Base-by-base conservation (phyloP, 1,284 basidiomycete species). In the Ceratobasidium papillatum region DNA sequence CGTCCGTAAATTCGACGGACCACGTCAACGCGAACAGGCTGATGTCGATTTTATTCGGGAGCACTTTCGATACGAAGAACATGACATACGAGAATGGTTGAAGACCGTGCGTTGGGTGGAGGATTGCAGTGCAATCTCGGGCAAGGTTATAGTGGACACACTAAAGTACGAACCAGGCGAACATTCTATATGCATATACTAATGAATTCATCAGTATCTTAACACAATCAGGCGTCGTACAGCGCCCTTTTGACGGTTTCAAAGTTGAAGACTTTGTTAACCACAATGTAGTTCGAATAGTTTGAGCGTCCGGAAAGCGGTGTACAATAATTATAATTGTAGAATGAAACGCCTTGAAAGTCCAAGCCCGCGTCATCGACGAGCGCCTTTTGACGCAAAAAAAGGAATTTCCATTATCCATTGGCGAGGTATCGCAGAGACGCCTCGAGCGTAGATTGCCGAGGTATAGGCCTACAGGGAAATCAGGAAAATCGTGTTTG, bases 381-480 rank as follows among this genome's bases (percentile, higher is more conserved):
- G 34, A 59, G 52, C 56, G 3, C 63, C 59, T 51, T 58, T 61
- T 45, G 75, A 45, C 19, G 72, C 65, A 52, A 76, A 75, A 43
- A 80, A 78, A n/a, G 82, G 80, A n/a, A 82, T 80, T 61, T 83
- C 82, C 43, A 79, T 76, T 54, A 90, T 82, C 83, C 85, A 88
- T 32, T 82, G 81, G 78, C 90, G 90, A 17, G 91, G 88, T 59
- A 98, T 89, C 0, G 89, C 85, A 0, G 94, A 95, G 5, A 96
- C 95, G 32, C 91, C 92, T 2, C 95, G 90, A 1, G 95, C 95
- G 79, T 95, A 97, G 49, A 94, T 90, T 65, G 91, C 89, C 51
- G 89, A 92, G 27, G 95, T 98, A 80, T 92, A 90, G 25, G 95
- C 87, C 94, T 94, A 41, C 19, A 30, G 56, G 27, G 52, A 32